Evolutionary conservation across 2,329 filamentous ascomycete species (phyloP), one percentile per base, ranked within the genome.

Genomic region (Bipolaris gigantea): DNA sequence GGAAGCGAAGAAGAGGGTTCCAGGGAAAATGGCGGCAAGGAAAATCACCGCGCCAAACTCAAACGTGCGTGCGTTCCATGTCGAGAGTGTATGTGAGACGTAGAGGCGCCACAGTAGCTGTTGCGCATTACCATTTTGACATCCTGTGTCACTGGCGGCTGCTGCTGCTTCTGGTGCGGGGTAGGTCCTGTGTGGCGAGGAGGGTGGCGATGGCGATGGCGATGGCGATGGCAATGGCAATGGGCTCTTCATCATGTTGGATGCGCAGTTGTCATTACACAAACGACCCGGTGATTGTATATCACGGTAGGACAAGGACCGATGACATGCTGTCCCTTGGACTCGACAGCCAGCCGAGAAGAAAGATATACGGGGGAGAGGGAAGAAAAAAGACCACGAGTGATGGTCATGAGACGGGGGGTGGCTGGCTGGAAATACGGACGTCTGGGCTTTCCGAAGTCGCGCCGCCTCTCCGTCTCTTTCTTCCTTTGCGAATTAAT

Each of bases 1-100:
- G 0, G 87, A 89, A 51, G 86, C 80, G 33, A 84, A 87, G 19
- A 88, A 77, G 19, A 91, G 75, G 0, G 86, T 89, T 0, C 77
- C 63, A 0, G 78, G 78, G 44, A 75, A 80, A 30, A 79, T 75
- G 4, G 67, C 59, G 2, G 77, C 76, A 0, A 81, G 70, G 61
- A 80, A 81, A 11, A 81, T 70, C 11, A 80, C 75, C n/a, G 78
- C 75, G 32, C 76, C 78, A 55, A 81, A 80, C 59, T 81, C 79
- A 62, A 81, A 81, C 1, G 73, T 67, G 18, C 79, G 72, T 1
- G 76, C 75, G 56, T 80, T 81, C 79, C 79, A 81, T 4, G 78
- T 75, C 0, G 78, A 80, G 2, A 81, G 72, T 32, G 75, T 73
- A 50, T 81, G 79, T 1, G 79, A 81, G 15, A 71, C 45, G 58